Percentiles rank a stretch among this genome's conserved stretches.
Conservation (phyloP, 441 rosid species). For the Sinapis alba region DNA sequence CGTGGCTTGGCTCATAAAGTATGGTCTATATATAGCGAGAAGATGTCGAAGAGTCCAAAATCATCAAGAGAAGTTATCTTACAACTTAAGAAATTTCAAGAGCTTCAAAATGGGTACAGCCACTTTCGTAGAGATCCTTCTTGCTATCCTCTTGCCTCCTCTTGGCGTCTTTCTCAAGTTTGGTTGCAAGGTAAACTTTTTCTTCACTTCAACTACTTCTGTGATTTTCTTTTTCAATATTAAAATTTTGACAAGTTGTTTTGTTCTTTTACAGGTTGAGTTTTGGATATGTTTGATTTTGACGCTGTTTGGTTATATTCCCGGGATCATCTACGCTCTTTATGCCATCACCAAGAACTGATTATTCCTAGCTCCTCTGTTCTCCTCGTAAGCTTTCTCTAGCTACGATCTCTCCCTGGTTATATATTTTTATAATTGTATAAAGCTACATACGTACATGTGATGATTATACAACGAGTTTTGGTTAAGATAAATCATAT, state of each 20-base stretch:
- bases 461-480: not conserved
- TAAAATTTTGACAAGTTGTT: not conserved
- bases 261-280: constrained; percentile 53
- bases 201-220: not conserved
- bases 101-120: constrained; percentile 44
- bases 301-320: constrained; percentile 75
- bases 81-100: not conserved
- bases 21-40: not conserved
- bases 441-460: not conserved
- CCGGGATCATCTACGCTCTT: constrained; percentile 86
- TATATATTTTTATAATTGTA: not conserved
- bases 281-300: constrained; percentile 89
- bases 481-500: not conserved
- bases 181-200: constrained; percentile 61
- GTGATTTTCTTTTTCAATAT: not conserved
- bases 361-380: not conserved
- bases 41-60: not conserved
- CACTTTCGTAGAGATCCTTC: constrained; percentile 65
- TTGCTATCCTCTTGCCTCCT: constrained; percentile 91
- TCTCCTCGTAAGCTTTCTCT: constrained; percentile 26
- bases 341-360: constrained; percentile 73
- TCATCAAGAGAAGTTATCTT: not conserved
- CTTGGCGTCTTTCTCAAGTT: constrained; percentile 91
- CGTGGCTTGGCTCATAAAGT: not conserved
- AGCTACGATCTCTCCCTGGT: constrained; percentile 17